Evolutionary conservation across 768 basidiomycete species (phyloP), one percentile per base, ranked within the genome.

Genomic region (Lactarius quietus): DNA sequence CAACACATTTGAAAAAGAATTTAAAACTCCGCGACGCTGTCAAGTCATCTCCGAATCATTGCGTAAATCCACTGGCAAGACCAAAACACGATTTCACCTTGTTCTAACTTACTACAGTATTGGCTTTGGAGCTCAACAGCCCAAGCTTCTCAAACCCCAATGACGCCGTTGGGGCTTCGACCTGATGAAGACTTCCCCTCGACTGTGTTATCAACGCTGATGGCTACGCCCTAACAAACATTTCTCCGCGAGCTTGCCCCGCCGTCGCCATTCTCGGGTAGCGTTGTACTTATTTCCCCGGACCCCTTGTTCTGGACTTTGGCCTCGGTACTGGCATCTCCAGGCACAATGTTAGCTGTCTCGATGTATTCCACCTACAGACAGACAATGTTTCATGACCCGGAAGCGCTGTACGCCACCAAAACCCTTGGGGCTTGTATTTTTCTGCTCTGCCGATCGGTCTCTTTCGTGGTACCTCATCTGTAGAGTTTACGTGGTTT

Each of bases 261-360:
- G 26, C 48, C 14, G 48, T 26, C 23, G 48, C 48, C 48, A 51
- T 51, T 26, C 48, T 51, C 14, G 48, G 48, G 48, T 26, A 3
- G 48, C 26, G 14, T 51, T 51, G 48, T 51, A 33, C 33, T 33
- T 8, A 51, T 51, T 51, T 26, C 26, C 26, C 26, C 15, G 48
- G 14, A 1, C n/a, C 48, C 45, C 31, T 65, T 60, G 58, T 65
- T 54, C 43, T 60, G 28, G 33, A 17, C 20, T 33, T 15, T 45
- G 64, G 35, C 38, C n/a, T 26, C 36, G 15, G 39, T 39, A 35
- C 55, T 57, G 54, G 38, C 64, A 54, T 65, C 64, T 61, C 64
- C 64, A 65, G 64, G 64, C 55, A 65, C 64, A 55, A 4, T 31
- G 36, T 38, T 56, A 17, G 26, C 54, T 48, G 33, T 35, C 17